phyloP scores from a whole-genome alignment of 2,329 filamentous ascomycete species.

The Talaromyces albobiverticillius region DNA sequence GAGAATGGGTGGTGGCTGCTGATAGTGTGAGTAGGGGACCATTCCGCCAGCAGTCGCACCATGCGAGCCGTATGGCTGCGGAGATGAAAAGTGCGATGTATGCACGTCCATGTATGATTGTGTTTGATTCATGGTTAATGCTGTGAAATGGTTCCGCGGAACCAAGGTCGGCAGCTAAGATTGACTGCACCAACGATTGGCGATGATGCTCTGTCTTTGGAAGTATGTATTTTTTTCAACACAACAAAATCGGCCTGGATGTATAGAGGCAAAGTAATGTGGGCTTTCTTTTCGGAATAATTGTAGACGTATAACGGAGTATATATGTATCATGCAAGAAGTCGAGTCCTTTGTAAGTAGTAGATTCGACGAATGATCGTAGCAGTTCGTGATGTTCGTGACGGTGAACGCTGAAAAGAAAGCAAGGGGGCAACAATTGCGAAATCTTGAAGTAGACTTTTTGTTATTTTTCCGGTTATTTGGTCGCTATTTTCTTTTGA shows the following conservation, averaged over 20 bases:
- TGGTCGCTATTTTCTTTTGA: neutral
- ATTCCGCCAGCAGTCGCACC: conserved; percentile 71
- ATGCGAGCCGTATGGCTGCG: conserved; percentile 71
- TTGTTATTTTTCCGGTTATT: conserved; percentile 12
- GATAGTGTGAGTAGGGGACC: conserved; percentile 73
- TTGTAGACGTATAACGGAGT: neutral
- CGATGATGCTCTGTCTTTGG: too few species aligned
- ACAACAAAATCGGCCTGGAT: too few species aligned
- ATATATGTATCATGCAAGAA: neutral
- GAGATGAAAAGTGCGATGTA: conserved; percentile 71
- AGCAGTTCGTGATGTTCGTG: conserved; percentile 33
- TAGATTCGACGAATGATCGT: conserved; percentile 21
- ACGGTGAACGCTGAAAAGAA: conserved; percentile 25
- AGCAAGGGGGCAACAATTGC: conserved; percentile 15
- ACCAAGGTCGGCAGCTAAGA: conserved; percentile 20
- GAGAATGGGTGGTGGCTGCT: conserved; percentile 67
- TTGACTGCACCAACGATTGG: conserved; percentile 11
- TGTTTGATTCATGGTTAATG: conserved; percentile 73
- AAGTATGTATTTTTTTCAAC: too few species aligned
- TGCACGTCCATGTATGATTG: conserved; percentile 83
- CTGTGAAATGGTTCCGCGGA: conserved; percentile 20
- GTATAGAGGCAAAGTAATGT: too few species aligned
- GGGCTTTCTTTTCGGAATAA: too few species aligned
- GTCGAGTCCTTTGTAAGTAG: conserved; percentile 20
- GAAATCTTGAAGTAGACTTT: conserved; percentile 25